Evolutionary conservation across 176 grass and related monocot species (phyloP).

Genomic region (Secale cereale): DNA sequence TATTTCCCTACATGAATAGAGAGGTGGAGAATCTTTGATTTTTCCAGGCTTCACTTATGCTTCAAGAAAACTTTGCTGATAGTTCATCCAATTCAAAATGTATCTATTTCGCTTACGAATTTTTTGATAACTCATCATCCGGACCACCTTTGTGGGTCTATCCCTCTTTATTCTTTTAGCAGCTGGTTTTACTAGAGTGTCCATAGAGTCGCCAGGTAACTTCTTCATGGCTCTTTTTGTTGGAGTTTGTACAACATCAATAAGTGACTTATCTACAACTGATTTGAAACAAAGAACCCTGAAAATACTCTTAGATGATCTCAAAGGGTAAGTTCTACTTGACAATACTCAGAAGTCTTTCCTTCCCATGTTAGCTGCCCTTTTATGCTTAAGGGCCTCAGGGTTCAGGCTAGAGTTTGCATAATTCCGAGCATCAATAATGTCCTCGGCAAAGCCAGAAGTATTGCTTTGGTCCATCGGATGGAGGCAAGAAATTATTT

Average conservation of each 20-base stretch:
- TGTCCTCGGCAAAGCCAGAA: background rate
- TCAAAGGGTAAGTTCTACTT: conserved; percentile 31
- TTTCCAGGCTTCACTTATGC: conserved; percentile 90
- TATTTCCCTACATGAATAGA: background rate
- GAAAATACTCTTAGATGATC: conserved; percentile 40
- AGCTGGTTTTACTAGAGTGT: background rate
- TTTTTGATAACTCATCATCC: conserved; percentile 37
- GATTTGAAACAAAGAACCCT: conserved; percentile 42
- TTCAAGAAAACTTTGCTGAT: conserved; percentile 81
- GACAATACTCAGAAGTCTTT: conserved; percentile 23
- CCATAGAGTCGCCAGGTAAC: conserved; percentile 22
- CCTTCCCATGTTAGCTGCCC: conserved; percentile 26
- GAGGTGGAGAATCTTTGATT: conserved; percentile 51
- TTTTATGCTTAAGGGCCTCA: background rate
- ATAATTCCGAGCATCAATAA: conserved; percentile 10
- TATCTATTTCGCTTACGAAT: conserved; percentile 58
- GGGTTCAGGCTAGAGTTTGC: conserved; percentile 28
- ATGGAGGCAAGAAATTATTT: background rate
- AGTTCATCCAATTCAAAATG: conserved; percentile 75
- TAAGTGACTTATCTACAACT: conserved; percentile 8
- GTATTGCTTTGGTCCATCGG: conserved; percentile 29
- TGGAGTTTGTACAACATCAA: conserved; percentile 26
- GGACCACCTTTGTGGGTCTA: conserved; percentile 15
- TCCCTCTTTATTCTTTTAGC: conserved; percentile 25
- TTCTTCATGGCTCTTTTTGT: background rate